These are phyloP conservation scores for Protomyces lactucae-debilis DNA, from an alignment of 1,139 yeast species.

Conservation along the genomic window DNA sequence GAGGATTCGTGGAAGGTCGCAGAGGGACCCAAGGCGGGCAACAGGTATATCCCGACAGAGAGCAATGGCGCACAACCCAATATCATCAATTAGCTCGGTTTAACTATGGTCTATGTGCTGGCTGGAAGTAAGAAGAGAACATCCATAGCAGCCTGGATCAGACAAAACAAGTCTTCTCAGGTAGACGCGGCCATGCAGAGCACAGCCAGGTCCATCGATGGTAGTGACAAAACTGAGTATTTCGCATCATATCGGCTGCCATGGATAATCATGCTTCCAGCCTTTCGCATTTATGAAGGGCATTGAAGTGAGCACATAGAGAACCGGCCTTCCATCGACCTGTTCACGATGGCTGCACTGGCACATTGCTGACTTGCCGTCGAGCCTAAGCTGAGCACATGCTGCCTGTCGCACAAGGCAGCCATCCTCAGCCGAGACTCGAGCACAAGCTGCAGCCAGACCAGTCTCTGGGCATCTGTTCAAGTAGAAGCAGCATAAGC, in stretches of 20 bases:
- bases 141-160: background rate
- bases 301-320: too few species aligned
- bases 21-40: constrained; percentile 4
- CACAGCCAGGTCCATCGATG: background rate
- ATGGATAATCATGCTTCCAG: too few species aligned
- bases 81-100: background rate
- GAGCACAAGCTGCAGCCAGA: too few species aligned
- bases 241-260: background rate
- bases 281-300: too few species aligned
- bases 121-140: background rate
- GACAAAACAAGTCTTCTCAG: background rate
- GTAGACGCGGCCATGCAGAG: background rate
- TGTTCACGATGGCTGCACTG: too few species aligned
- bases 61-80: constrained; percentile 25
- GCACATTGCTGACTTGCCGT: too few species aligned
- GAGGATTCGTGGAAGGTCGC: background rate
- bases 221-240: background rate
- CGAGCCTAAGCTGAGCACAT: too few species aligned
- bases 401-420: too few species aligned
- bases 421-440: too few species aligned
- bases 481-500: too few species aligned
- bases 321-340: too few species aligned
- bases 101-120: background rate
- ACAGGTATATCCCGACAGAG: constrained; percentile 18
- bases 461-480: too few species aligned